These are phyloP conservation scores for Isabelozyma rhagii DNA, from an alignment of 805 yeast species.

Conservation along the genomic window DNA sequence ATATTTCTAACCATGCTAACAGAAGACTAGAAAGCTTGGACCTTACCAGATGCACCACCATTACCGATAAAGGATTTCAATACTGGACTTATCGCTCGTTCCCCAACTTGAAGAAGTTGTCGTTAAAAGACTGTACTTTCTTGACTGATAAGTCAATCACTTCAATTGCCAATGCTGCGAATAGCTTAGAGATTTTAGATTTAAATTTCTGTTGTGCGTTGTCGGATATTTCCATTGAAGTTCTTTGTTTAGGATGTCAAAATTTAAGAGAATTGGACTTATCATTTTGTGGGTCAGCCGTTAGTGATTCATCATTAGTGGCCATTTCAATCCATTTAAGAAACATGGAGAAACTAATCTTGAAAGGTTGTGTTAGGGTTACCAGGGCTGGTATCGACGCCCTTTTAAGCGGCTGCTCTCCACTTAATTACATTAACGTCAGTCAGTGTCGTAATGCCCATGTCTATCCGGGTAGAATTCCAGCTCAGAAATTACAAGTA, in stretches of 20 bases:
- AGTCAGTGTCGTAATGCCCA: conserved; percentile 74
- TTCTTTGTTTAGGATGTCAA: conserved; percentile 65
- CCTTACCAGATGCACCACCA: conserved; percentile 72
- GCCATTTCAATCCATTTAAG: conserved; percentile 56
- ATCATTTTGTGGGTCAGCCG: conserved; percentile 78
- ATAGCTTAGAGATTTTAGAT: conserved; percentile 53
- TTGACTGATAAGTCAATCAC: conserved; percentile 63
- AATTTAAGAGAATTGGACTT: conserved; percentile 50
- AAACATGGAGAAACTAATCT: conserved; percentile 43
- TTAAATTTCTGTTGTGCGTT: conserved; percentile 74
- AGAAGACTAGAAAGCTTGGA: conserved; percentile 54
- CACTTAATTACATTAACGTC: conserved; percentile 52
- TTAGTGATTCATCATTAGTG: conserved; percentile 65
- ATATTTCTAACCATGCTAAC: conserved; percentile 57
- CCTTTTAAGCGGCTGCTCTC: conserved; percentile 52
- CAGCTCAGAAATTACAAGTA: conserved; percentile 52
- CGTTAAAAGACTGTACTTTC: conserved; percentile 71
- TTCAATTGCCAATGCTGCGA: conserved; percentile 60
- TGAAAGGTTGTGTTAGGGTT: conserved; percentile 73
- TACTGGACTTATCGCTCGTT: conserved; percentile 61
- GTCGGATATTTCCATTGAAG: conserved; percentile 66
- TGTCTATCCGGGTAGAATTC: conserved; percentile 56
- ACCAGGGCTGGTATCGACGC: conserved; percentile 77
- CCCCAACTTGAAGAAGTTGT: conserved; percentile 48
- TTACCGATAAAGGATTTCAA: conserved; percentile 70